Base-by-base conservation (phyloP, 495 filamentous ascomycete genomes). In the Saxophila tyrrhenica region DNA sequence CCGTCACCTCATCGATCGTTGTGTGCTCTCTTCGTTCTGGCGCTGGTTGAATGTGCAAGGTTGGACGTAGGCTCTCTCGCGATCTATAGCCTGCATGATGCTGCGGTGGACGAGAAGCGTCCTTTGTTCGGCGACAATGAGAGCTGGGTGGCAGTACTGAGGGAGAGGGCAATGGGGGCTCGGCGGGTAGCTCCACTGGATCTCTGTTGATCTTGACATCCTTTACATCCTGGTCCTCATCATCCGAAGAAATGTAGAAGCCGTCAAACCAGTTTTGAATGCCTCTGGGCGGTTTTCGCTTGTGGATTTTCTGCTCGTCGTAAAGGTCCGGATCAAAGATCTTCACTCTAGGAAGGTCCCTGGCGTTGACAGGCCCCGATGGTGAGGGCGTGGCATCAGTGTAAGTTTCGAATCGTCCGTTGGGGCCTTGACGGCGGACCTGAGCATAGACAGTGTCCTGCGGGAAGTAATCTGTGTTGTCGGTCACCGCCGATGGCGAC, bases 181-280 rank as follows among this genome's bases (percentile, higher is more conserved):
- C 25, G 9, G 29, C 48, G 2, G 48, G 48, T 19, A 51, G 39
- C 39, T 59, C 46, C 11, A 50, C 24, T 25, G 45, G n/a, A n/a
- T n/a, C n/a, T n/a, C n/a, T 19, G 29, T 17, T 5, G 41, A 5
- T 48, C 19, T n/a, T 42, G 25, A 15, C 43, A n/a, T 32, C 32
- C 25, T 19, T n/a, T n/a, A n/a, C n/a, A 35, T 61, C 61, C n/a
- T 63, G 47, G 25, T 50, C 45, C 2, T 65, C 57, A 22, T 70
- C 69, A 25, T 68, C 63, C 19, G 64, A 63, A 20, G 63, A 66
- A 51, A 69, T 66, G 39, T 63, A 57, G 16, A 68, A 48, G 8
- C 59, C 69, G n/a, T 72, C 69, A 52, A 72, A 72, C 69, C 69
- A 72, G 54, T 72, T 64, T 54, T 69, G 62, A 9, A 72, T 70